Evolutionary conservation across 169 alveolate genomes (phyloP), one percentile per base, ranked within the genome.

Genomic region (Eimeria brunetti): DNA sequence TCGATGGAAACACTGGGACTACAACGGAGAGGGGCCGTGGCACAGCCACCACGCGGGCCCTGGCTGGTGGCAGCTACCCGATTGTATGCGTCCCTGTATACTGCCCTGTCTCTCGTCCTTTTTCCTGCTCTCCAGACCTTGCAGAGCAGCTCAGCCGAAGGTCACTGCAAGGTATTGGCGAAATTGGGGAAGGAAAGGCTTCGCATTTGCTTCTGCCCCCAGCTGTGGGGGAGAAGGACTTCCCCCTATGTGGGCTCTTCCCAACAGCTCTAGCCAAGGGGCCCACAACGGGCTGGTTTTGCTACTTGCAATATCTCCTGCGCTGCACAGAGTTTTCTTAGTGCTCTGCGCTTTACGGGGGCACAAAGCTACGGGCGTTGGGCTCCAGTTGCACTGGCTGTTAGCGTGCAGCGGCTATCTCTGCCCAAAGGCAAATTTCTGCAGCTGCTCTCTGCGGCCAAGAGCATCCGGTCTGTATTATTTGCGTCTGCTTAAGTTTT

Each of bases 31-130:
- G 67, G 62, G 41, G 64, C 64, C 51, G 53, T 38, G 56, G 64
- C 88, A 51, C 88, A 78, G 58, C 67, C 88, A 78, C 67, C 38
- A n/a, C 38, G 67, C 88, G 88, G 88, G 88, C 88, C 64, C 64
- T 46, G 88, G 27, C 64, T 27, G 67, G 67, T 78, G 88, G 67
- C 88, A 46, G 88, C 67, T 46, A 24, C 46, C 24, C 44, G 67
- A 27, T 33, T 24, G n/a, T n/a, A 18, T 69, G 49, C 49, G 78
- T 6, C 85, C 58, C 41, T 46, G 41, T n/a, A 14, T 78, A 12
- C 60, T 49, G 16, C 33, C 7, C 30, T 78, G 88, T 78, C 88
- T 78, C 88, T 33, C 12, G 22, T 38, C 41, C 62, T 51, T 46
- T 78, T 51, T 46, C 88, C 4, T 46, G 24, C 38, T 51, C 44